A percentile compares a stretch with the other conserved stretches of the same genome.
Conservation (phyloP, 2,329 filamentous ascomycete species). For the Trichoderma asperellum region DNA sequence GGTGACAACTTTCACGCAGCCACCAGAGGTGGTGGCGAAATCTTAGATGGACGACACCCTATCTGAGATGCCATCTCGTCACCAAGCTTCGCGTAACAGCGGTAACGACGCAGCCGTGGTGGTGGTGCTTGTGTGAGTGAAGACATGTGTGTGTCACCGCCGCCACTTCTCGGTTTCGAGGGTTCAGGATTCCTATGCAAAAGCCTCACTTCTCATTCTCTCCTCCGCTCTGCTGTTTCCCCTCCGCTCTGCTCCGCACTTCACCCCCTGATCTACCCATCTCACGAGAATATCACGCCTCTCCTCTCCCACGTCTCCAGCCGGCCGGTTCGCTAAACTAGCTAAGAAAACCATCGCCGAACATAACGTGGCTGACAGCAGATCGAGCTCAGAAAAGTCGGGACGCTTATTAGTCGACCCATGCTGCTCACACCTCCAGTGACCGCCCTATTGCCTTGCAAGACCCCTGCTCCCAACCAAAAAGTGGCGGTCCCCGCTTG, state of each 20-base stretch:
- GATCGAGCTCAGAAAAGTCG: constrained; percentile 19
- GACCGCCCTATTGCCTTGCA: constrained; percentile 27
- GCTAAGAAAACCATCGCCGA: constrained; percentile 13
- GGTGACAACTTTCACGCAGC: background rate
- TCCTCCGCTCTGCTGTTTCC: background rate
- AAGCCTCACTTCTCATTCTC: background rate
- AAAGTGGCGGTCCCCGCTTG: constrained; percentile 29
- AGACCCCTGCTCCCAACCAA: constrained; percentile 12
- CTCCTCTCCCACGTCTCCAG: constrained; percentile 9
- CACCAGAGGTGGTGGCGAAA: background rate
- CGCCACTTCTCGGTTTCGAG: background rate
- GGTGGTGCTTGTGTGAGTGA: background rate
- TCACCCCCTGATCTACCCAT: background rate
- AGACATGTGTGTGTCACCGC: background rate
- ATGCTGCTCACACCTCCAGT: constrained; percentile 20
- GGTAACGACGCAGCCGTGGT: background rate
- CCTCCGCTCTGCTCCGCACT: background rate
- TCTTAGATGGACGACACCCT: background rate
- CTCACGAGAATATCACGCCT: background rate
- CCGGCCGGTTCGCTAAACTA: constrained; percentile 23
- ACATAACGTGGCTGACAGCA: constrained; percentile 22
- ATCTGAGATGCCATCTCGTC: constrained; percentile 7
- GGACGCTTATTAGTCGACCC: constrained; percentile 5
- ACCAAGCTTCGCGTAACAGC: background rate
- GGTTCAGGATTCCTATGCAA: background rate